Percentiles rank a stretch among this genome's conserved stretches.
Conservation (phyloP, 2,329 filamentous ascomycete genomes). For the Coniella lustricola region DNA sequence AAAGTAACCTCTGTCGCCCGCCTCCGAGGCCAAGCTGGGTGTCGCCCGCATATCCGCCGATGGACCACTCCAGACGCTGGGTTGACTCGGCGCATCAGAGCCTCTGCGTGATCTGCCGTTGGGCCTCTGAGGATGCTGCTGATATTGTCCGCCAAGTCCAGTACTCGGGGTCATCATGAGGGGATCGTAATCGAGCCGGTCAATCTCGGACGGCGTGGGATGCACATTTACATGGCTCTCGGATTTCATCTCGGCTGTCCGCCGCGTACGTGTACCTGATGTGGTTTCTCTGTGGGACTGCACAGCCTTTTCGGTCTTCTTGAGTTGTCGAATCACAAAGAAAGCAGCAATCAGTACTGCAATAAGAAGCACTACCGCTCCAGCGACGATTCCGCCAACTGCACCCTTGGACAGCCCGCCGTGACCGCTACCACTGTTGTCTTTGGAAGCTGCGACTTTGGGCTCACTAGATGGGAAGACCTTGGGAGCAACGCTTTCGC, state of each 20-base stretch:
- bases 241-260: slow-evolving; percentile 23
- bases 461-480: slow-evolving; percentile 36
- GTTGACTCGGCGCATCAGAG: slow-evolving; percentile 17
- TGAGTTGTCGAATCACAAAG: slow-evolving; percentile 44
- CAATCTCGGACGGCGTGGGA: slow-evolving; percentile 36
- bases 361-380: slow-evolving; percentile 40
- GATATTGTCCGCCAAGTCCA: slow-evolving; percentile 18
- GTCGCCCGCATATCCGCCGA: slow-evolving; percentile 15
- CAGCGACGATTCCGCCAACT: slow-evolving; percentile 48
- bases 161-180: slow-evolving; percentile 23
- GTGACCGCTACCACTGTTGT: slow-evolving; percentile 20
- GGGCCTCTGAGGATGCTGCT: slow-evolving; percentile 13
- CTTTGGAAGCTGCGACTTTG: slow-evolving; percentile 31
- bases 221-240: slow-evolving; percentile 27
- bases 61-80: slow-evolving; percentile 15
- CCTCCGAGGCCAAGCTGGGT: slow-evolving; percentile 24
- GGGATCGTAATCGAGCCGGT: slow-evolving; percentile 36
- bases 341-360: slow-evolving; percentile 39
- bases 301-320: slow-evolving; percentile 35
- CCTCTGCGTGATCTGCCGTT: slow-evolving; percentile 16
- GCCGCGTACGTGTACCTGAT: slow-evolving; percentile 23
- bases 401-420: slow-evolving; percentile 32
- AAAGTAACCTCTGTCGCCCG: slow-evolving; percentile 19
- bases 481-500: slow-evolving; percentile 29
- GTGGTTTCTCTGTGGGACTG: slow-evolving; percentile 29